Base-by-base conservation (phyloP, 2,329 filamentous ascomycete species). In the Fusarium equiseti region DNA sequence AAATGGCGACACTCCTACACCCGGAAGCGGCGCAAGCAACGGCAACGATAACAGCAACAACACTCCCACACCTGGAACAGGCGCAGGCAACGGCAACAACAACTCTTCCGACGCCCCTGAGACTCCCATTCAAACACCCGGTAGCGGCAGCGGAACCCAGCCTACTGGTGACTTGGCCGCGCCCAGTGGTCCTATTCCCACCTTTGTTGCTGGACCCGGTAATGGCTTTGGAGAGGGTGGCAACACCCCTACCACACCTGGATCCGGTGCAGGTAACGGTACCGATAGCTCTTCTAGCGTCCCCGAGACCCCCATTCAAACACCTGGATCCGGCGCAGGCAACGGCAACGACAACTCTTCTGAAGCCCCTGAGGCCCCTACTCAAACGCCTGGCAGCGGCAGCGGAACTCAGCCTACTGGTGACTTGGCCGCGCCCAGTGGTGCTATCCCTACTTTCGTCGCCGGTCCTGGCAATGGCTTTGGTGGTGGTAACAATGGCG, bases 381-480 rank as follows among this genome's bases (percentile, higher is more conserved):
- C 35, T 16, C 50, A 64, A 35, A 58, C 62, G 4, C 26, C 62
- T 11, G 57, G 32, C 22, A 62, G 59, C 11, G 61, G 54, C n/a
- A 60, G 29, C 15, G 49, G 56, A 15, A 44, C 42, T 4, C 32
- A 8, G 18, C 58, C 58, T 42, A 27, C 43, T 3, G 48, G 29
- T 40, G 66, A 24, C 18, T 13, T 26, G 42, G 45, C 46, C 18
- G 63, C 59, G 24, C 57, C 57, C 16, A 40, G 45, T 12, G 53
- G 53, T 32, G 44, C 24, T 24, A 46, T 56, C n/a, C 65, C 65
- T 35, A 52, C 64, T 4, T 65, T 59, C 22, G 53, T 54, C n/a
- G 63, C 64, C 20, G 55, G 48, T 24, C 63, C 63, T 2, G 63
- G 63, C 12, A 66, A 66, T 20, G 62, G 63, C 22, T 61, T 66